A percentile compares a stretch with the other conserved stretches of the same genome.
phyloP scores from a whole-genome alignment of 1,284 basidiomycete species.

The Kwoniella shivajii region DNA sequence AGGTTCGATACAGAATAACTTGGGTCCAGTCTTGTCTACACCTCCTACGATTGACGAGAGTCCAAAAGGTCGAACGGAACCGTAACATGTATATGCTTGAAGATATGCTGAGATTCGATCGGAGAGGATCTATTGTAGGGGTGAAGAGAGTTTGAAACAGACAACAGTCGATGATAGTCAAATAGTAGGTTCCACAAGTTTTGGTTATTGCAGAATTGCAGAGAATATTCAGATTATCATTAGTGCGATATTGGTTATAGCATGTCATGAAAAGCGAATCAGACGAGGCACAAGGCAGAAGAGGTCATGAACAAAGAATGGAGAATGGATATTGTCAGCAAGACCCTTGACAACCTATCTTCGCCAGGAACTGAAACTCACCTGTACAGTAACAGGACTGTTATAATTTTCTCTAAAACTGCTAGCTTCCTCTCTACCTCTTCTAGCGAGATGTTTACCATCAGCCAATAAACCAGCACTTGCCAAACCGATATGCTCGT shows the following conservation, averaged over 20 bases:
- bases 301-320: background rate
- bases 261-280: too few species aligned
- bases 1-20: slow-evolving; percentile 90
- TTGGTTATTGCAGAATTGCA: too few species aligned
- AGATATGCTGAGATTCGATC: slow-evolving; percentile 86
- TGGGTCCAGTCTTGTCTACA: slow-evolving; percentile 85
- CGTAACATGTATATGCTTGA: slow-evolving; percentile 96
- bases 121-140: slow-evolving; percentile 68
- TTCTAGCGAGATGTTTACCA: slow-evolving; percentile 82
- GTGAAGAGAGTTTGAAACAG: background rate
- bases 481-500: slow-evolving; percentile 89
- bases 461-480: slow-evolving; percentile 94
- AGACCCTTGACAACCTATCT: background rate
- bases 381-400: slow-evolving; percentile 78
- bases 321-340: background rate
- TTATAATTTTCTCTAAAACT: slow-evolving; percentile 76
- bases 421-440: slow-evolving; percentile 81
- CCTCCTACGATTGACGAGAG: slow-evolving; percentile 89
- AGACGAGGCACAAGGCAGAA: too few species aligned
- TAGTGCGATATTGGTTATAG: background rate
- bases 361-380: too few species aligned
- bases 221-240: too few species aligned
- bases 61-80: slow-evolving; percentile 96
- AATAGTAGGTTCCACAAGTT: background rate
- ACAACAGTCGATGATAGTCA: background rate